Conservation (phyloP, 306 rosid genomes). For the Rosa persica region DNA sequence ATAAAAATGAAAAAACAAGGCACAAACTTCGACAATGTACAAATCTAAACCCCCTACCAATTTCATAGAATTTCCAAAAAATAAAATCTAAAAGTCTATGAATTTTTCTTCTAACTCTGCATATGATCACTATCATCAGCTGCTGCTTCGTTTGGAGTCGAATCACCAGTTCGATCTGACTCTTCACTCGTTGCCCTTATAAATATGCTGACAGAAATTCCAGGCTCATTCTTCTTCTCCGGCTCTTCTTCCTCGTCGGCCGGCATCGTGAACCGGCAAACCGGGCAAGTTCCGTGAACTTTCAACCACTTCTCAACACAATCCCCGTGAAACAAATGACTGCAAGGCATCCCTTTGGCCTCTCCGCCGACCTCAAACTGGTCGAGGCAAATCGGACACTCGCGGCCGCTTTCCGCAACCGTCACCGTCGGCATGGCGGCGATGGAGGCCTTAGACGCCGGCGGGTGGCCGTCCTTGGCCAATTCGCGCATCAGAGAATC, state of each 20-base stretch:
- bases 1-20: too few relatives aligned
- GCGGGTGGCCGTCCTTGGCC: slow-evolving; percentile 56
- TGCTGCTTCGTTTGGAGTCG: slow-evolving; percentile 14
- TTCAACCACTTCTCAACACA: slow-evolving; percentile 82
- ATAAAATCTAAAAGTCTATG: neutral
- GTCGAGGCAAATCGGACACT: slow-evolving; percentile 81
- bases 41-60: neutral
- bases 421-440: slow-evolving; percentile 50
- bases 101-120: slow-evolving; percentile 21
- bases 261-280: slow-evolving; percentile 77
- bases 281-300: slow-evolving; percentile 78
- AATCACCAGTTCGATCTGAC: slow-evolving; percentile 23
- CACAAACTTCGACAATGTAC: slow-evolving; percentile 31
- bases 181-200: slow-evolving; percentile 32
- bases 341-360: slow-evolving; percentile 72
- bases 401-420: slow-evolving; percentile 37
- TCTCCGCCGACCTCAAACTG: slow-evolving; percentile 49
- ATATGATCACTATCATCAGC: slow-evolving; percentile 16
- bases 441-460: slow-evolving; percentile 76
- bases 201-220: slow-evolving; percentile 66
- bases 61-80: neutral
- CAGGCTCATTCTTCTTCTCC: slow-evolving; percentile 47
- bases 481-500: slow-evolving; percentile 49
- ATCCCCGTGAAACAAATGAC: slow-evolving; percentile 58
- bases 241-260: slow-evolving; percentile 47